Percentiles rank a stretch among this genome's conserved stretches.
These are phyloP conservation scores for Vigna angularis DNA, from an alignment of 306 rosid species.

Conservation along the genomic window DNA sequence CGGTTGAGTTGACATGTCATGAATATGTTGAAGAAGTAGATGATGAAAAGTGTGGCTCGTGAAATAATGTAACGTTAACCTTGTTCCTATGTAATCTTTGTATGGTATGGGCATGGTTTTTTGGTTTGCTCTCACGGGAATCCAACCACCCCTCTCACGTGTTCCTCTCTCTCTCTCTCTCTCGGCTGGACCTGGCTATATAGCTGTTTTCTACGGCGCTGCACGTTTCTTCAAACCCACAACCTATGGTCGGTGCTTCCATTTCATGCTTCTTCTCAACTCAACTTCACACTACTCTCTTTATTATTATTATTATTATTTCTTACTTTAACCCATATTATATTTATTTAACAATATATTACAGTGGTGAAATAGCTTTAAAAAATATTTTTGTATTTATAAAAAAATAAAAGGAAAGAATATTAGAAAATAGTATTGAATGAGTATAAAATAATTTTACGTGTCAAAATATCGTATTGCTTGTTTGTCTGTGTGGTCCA, in stretches of 20 bases:
- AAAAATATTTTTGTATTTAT: too few species aligned
- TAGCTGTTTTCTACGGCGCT: constrained; percentile 48
- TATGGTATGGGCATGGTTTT: constrained; percentile 36
- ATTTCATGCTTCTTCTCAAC: neutral
- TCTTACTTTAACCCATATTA: too few species aligned
- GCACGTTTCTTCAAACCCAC: constrained; percentile 57
- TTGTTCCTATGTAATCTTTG: neutral
- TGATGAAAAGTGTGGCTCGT: constrained; percentile 32
- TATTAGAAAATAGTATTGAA: too few species aligned
- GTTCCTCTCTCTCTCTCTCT: constrained; percentile 42
- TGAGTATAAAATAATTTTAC: too few species aligned
- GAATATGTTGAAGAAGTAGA: constrained; percentile 19
- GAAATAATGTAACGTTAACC: constrained; percentile 44
- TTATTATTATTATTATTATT: too few species aligned
- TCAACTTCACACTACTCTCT: too few species aligned
- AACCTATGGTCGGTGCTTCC: constrained; percentile 53
- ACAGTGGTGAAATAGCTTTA: too few species aligned
- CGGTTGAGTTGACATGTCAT: neutral
- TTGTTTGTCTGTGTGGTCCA: too few species aligned
- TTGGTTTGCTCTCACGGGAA: constrained; percentile 62
- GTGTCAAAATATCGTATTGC: too few species aligned
- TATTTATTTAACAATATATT: too few species aligned
- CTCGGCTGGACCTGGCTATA: constrained; percentile 25
- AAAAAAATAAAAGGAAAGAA: too few species aligned
- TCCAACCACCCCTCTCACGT: constrained; percentile 63